Evolutionary conservation across 2,329 filamentous ascomycete genomes (phyloP).

Genomic region (Tolypocladium ovalisporum): DNA sequence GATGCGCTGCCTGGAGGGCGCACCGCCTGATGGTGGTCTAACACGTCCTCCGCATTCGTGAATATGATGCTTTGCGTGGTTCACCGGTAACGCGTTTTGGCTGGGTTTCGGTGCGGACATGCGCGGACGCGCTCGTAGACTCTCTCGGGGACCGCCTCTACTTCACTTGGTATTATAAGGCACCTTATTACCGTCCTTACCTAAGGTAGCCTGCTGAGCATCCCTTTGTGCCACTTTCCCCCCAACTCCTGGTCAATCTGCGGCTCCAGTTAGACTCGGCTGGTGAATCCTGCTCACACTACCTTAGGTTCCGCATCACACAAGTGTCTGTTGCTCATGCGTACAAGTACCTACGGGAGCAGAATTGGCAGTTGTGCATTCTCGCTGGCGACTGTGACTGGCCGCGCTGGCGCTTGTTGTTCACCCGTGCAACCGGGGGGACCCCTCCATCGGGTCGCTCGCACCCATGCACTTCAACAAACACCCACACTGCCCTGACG

Average conservation of each 20-base stretch:
- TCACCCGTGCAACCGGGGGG: neutral
- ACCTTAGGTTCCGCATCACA: no score
- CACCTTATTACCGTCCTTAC: no score
- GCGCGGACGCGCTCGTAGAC: neutral
- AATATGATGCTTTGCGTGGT: neutral
- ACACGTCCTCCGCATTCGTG: neutral
- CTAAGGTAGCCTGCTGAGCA: no score
- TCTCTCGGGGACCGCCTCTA: neutral
- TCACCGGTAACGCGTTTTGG: no score
- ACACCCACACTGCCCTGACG: neutral
- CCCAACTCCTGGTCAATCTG: neutral
- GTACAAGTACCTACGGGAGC: neutral
- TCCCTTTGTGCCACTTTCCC: neutral
- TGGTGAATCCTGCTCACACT: neutral
- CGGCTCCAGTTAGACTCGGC: neutral
- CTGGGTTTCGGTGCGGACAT: neutral
- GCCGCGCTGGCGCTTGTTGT: neutral
- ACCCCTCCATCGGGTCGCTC: neutral
- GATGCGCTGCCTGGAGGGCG: neutral
- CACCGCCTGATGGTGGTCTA: no score
- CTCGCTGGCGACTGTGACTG: neutral
- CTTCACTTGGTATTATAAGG: neutral
- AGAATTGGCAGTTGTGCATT: neutral
- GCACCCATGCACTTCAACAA: neutral
- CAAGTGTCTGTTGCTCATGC: neutral